Base-by-base conservation (phyloP, 176 grass and related monocot genomes). In the sorghum (Sorghum bicolor) region DNA sequence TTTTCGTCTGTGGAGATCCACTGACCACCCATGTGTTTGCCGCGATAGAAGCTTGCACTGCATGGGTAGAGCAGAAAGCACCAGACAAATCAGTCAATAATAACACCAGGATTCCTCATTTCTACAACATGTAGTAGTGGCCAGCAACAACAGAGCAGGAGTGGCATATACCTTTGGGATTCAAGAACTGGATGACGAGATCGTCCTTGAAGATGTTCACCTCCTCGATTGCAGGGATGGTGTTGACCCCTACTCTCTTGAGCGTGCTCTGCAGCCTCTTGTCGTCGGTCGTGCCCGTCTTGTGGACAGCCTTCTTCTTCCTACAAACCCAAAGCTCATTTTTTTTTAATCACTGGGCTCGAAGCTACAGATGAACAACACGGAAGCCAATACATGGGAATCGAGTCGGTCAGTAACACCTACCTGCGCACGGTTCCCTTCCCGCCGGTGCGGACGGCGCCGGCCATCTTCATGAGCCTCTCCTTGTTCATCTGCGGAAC, bases 261-360 rank as follows among this genome's bases (percentile, higher is more conserved):
- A 95, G 84, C 74, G 93, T 98, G 89, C 91, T 93, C 89, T 98
- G 96, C 30, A 98, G 93, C 85, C 85, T 89, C 82, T 98, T 98
- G 80, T 98, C 96, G 58, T 98, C 96, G 8, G 96, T 95, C 2
- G 89, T 93, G 3, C 82, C 77, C 53, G 93, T 95, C 88, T 98
- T 98, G 78, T 98, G 96, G 75, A 98, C 85, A 28, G 93, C 87
- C 89, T 98, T 98, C 96, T 98, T 98, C 96, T 95, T 98, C 91
- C 96, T 98, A 33, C 10, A 45, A 86, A 26, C 48, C 25, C 61
- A 70, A 30, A 70, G 31, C 14, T 26, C 47, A 55, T 75, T 32
- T 2, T 37, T 19, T 20, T 31, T 26, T n/a, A 20, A 53, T 52
- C 47, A 57, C 52, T n/a, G 19, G 20, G 20, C 3, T 57, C 6